Evolutionary conservation across 1,284 basidiomycete species (phyloP), one percentile per base, ranked within the genome.

Genomic region (Trichosporon sp.): DNA sequence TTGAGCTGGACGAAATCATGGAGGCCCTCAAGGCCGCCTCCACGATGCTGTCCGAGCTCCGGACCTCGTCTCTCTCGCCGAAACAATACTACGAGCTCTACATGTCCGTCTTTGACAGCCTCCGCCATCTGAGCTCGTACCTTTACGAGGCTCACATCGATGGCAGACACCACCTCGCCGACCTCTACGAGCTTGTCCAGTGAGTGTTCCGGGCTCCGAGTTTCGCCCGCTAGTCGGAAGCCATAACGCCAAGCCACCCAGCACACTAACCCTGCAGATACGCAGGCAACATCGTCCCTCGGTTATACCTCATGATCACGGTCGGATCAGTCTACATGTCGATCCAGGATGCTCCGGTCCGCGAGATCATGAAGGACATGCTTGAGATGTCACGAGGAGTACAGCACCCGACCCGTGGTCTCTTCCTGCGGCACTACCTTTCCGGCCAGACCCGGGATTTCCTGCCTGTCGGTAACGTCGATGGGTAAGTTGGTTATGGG

Each of bases 311-410:
- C 79, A 97, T 97, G 95, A 96, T 98, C 78, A 97, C 96, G 32
- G 95, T 98, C 71, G 96, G 95, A 71, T 93, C 95, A 0, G 94
- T 98, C 21, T 97, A 96, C 87, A 97, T 97, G 95, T 94, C 93
- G 21, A 91, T 97, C 61, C 90, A 93, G 1, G 94, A 96, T 70
- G 94, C 94, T 6, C 95, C 95, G 5, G 90, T 97, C 71, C 96
- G 94, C 87, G 94, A 98, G 85, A 94, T 98, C 76, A 98, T 97
- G 95, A 97, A 96, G 87, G 95, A 98, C 84, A 96, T 98, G 94
- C 92, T 98, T 90, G 95, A 98, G 83, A 98, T 98, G 95, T 94
- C 93, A 37, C 87, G 94, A 46, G 95, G 96, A 72, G 93, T 97
- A 4, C 88, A 98, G 76, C 94, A 97, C 82, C 95, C 95, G 16